These are phyloP conservation scores for Dactylellina sp. DNA, from an alignment of 2,329 filamentous ascomycete genomes.

Conservation along the genomic window DNA sequence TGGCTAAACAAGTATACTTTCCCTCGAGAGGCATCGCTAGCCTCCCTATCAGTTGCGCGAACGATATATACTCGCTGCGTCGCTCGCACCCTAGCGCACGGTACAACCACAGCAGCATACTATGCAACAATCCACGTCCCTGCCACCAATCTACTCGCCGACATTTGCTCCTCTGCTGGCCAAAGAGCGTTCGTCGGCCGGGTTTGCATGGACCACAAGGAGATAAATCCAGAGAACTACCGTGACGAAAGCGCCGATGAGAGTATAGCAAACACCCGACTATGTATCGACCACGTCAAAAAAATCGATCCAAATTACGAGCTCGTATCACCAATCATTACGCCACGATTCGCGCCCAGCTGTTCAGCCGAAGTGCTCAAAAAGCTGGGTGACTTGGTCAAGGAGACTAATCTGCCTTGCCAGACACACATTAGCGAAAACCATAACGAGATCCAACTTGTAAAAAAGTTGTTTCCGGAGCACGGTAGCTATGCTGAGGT, in stretches of 20 bases:
- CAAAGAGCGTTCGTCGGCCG: conserved; percentile 92
- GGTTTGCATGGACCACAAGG: conserved; percentile 87
- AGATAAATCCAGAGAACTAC: conserved; percentile 79
- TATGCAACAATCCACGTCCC: conserved; percentile 89
- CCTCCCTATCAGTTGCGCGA: conserved; percentile 72
- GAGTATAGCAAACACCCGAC: conserved; percentile 70
- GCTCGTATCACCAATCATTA: conserved; percentile 83
- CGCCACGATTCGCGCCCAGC: conserved; percentile 75
- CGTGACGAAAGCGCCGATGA: conserved; percentile 75
- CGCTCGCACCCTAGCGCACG: conserved; percentile 82
- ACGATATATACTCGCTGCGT: conserved; percentile 83
- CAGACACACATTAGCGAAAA: conserved; percentile 96
- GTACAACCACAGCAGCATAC: conserved; percentile 94
- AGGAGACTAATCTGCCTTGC: conserved; percentile 73
- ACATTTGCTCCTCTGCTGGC: conserved; percentile 80
- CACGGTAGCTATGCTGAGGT: conserved; percentile 76
- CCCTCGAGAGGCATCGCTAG: conserved; percentile 84
- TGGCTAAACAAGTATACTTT: conserved; percentile 97
- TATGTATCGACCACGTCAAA: conserved; percentile 74
- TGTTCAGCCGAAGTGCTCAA: conserved; percentile 73
- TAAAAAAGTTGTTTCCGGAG: conserved; percentile 76
- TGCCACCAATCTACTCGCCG: conserved; percentile 89
- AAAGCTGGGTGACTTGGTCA: conserved; percentile 73
- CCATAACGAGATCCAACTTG: conserved; percentile 76
- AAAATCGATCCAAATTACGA: conserved; percentile 73